Evolutionary conservation across 805 yeast genomes (phyloP).

Genomic region (Phaffomyces thermotolerans): DNA sequence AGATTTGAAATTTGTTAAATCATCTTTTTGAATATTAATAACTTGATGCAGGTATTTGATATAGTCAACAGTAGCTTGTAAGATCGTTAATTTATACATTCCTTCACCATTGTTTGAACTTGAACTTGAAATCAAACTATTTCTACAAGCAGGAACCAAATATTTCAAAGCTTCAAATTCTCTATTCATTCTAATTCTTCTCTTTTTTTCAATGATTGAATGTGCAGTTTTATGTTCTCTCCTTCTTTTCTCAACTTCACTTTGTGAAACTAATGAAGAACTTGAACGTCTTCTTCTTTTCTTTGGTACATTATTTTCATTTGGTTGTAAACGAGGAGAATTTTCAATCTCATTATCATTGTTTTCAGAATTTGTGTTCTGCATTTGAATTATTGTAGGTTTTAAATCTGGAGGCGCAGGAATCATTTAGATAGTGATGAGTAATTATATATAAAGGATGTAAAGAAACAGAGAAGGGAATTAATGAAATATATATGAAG

Average conservation of each 20-base stretch:
- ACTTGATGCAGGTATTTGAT: slow-evolving; percentile 61
- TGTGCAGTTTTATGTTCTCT: slow-evolving; percentile 53
- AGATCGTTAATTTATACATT: slow-evolving; percentile 73
- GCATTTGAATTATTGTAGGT: slow-evolving; percentile 40
- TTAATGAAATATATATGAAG: not conserved
- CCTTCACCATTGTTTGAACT: slow-evolving; percentile 35
- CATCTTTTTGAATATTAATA: slow-evolving; percentile 42
- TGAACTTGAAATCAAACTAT: slow-evolving; percentile 15
- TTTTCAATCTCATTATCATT: not conserved
- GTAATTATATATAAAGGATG: not conserved
- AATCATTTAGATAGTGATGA: slow-evolving; percentile 8
- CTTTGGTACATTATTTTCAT: slow-evolving; percentile 10
- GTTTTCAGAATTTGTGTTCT: slow-evolving; percentile 10
- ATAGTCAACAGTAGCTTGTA: slow-evolving; percentile 80
- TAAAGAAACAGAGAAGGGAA: not conserved
- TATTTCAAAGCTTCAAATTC: slow-evolving; percentile 77
- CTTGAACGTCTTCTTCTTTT: slow-evolving; percentile 22
- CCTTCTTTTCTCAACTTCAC: slow-evolving; percentile 33
- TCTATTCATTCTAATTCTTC: slow-evolving; percentile 71
- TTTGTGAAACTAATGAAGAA: slow-evolving; percentile 19
- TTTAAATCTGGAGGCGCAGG: slow-evolving; percentile 43
- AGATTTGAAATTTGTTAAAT: slow-evolving; percentile 26
- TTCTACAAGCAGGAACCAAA: slow-evolving; percentile 72
- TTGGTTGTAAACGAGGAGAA: slow-evolving; percentile 1
- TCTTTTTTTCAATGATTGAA: slow-evolving; percentile 71